Conservation (phyloP, 805 yeast genomes). For the Allodekkera sacchari region DNA sequence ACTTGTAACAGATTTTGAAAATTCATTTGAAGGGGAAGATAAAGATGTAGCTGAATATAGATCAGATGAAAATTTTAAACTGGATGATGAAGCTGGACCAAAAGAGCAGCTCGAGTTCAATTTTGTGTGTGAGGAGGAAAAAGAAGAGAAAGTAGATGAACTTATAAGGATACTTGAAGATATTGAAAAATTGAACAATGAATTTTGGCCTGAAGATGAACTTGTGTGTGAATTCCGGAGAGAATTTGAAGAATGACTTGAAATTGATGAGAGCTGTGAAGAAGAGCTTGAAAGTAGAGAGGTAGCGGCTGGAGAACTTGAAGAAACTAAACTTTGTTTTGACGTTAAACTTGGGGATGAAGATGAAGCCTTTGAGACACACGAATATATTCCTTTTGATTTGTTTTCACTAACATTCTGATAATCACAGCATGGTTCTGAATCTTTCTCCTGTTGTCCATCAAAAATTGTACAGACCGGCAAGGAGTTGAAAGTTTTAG, state of each 20-base stretch:
- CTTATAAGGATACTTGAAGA: not conserved
- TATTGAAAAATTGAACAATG: not conserved
- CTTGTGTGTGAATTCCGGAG: not conserved
- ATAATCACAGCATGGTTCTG: too few species aligned
- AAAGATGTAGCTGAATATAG: constrained; percentile 1
- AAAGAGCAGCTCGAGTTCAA: not conserved
- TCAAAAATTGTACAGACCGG: too few species aligned
- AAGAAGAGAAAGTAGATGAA: not conserved
- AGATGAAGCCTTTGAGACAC: constrained; percentile 2
- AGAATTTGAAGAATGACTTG: not conserved
- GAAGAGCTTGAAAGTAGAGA: constrained; percentile 1
- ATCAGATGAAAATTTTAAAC: constrained; percentile 1
- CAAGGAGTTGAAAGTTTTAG: constrained; percentile 3
- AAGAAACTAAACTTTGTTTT: too few species aligned
- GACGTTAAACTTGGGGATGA: not conserved
- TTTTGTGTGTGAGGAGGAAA: too few species aligned
- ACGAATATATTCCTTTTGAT: too few species aligned
- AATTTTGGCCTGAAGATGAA: not conserved
- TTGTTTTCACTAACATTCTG: too few species aligned
- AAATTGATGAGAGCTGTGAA: not conserved
- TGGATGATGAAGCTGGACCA: constrained; percentile 7
- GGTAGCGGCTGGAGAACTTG: not conserved
- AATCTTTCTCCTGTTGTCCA: too few species aligned
- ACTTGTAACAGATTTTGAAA: too few species aligned
- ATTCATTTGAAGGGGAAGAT: not conserved